A percentile compares a stretch with the other conserved stretches of the same genome.
Evolutionary conservation across 1,284 basidiomycete genomes (phyloP).

Genomic region (Tetrapyrgos nigripes): DNA sequence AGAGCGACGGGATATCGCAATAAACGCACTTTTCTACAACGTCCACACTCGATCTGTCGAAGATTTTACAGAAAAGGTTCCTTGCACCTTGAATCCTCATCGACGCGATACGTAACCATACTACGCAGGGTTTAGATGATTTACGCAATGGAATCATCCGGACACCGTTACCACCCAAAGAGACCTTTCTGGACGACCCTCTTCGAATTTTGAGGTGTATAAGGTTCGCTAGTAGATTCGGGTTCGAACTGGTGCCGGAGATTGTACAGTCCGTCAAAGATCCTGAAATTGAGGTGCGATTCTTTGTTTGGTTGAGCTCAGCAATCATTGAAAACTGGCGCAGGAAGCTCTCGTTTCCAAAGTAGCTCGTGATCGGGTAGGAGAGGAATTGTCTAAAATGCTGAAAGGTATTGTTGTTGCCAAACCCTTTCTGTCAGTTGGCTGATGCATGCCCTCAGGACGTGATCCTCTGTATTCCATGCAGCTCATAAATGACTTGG

Average conservation of each 20-base stretch:
- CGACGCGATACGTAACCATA: slow-evolving; percentile 7
- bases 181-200: slow-evolving; percentile 96
- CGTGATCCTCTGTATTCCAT: slow-evolving; percentile 79
- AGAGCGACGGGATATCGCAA: slow-evolving; percentile 90
- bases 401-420: slow-evolving; percentile 64
- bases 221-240: slow-evolving; percentile 91
- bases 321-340: neutral
- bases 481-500: slow-evolving; percentile 72
- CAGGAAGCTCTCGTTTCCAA: slow-evolving; percentile 80
- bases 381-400: slow-evolving; percentile 92
- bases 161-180: slow-evolving; percentile 86
- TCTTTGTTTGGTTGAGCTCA: neutral
- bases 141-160: slow-evolving; percentile 83
- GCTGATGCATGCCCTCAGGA: slow-evolving; percentile 46
- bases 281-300: slow-evolving; percentile 73
- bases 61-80: slow-evolving; percentile 84
- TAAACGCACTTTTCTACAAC: slow-evolving; percentile 98
- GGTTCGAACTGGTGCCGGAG: slow-evolving; percentile 81
- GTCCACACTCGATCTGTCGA: slow-evolving; percentile 90
- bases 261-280: slow-evolving; percentile 73
- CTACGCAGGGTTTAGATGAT: slow-evolving; percentile 79
- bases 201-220: slow-evolving; percentile 91
- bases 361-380: slow-evolving; percentile 90
- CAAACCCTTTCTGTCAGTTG: neutral
- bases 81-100: slow-evolving; percentile 6